These are phyloP conservation scores for Marasmius sp. DNA, from an alignment of 1,284 basidiomycete genomes.

Conservation along the genomic window DNA sequence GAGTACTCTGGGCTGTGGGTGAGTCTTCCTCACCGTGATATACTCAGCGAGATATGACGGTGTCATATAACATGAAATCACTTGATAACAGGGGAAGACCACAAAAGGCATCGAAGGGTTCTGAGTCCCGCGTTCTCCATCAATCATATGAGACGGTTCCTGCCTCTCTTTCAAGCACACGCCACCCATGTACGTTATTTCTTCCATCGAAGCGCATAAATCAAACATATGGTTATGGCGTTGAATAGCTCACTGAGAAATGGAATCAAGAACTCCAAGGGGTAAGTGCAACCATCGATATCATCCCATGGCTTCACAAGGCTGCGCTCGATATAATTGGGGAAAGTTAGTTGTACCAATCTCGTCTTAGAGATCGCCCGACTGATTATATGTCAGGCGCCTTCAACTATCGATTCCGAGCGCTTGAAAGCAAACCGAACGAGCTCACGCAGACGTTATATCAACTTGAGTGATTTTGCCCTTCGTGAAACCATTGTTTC, in stretches of 20 bases:
- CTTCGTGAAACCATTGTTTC: no score
- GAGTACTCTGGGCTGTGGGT: neutral
- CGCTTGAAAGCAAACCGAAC: slow-evolving; percentile 1
- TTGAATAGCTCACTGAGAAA: neutral
- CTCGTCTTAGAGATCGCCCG: no score
- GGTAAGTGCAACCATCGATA: neutral
- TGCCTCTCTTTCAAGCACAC: neutral
- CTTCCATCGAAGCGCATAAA: neutral
- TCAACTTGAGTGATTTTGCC: neutral
- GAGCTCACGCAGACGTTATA: neutral
- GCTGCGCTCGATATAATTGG: slow-evolving; percentile 1
- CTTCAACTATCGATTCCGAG: slow-evolving; percentile 2
- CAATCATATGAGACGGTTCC: neutral
- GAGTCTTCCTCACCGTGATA: neutral
- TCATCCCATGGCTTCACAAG: neutral
- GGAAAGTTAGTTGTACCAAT: neutral
- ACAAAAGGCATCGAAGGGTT: slow-evolving; percentile 1
- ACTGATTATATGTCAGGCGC: neutral
- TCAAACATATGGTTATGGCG: neutral
- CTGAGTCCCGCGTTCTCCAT: slow-evolving; percentile 3
- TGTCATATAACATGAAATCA: neutral
- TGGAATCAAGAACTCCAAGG: neutral
- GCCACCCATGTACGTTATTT: neutral
- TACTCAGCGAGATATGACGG: neutral
- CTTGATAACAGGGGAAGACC: neutral